Base-by-base conservation (phyloP, 768 basidiomycete species). In the Suillus brevipes region DNA sequence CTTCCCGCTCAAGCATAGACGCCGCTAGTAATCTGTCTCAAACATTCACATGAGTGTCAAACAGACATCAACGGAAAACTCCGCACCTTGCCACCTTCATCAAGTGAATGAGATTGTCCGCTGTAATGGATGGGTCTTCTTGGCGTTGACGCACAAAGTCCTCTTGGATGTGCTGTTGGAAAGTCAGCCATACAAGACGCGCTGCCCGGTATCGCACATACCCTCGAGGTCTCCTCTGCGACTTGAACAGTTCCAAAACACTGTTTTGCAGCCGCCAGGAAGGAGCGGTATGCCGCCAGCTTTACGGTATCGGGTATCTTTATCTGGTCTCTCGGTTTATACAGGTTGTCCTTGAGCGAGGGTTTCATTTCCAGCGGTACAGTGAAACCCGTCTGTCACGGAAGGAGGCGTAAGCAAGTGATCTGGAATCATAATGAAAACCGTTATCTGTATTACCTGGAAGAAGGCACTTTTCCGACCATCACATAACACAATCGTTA, bases 401-500 rank as follows among this genome's bases (percentile, higher is more conserved):
- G 53, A 58, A 23, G 60, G 40, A 36, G 66, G 36, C 50, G 36
- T 61, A 37, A 61, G 60, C 5, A 38, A 36, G 36, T 5, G 8
- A 14, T 12, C 38, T 14, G 40, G 63, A 43, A 62, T 23, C n/a
- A 43, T 28, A 25, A 28, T 20, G 25, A 40, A 58, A 53, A 56
- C 25, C 14, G 20, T 9, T 7, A 9, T 23, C 25, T 25, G 20
- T 58, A 7, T 42, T 64, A 90, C 91, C 82, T 87, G 82, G 74
- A 92, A 89, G 71, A 95, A 88, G 2, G 88, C 79, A 68, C 90
- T 92, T 75, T 86, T 87, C 65, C 80, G 80, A 37, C 92, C 90
- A 64, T 88, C 83, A 47, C 83, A 81, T 12, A 89, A 75, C 0
- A 90, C 75, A 23, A 94, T 67, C 65, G 88, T 85, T n/a, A 76